Base-by-base conservation (phyloP, 2,329 filamentous ascomycete species). In the Diaporthe sp. region DNA sequence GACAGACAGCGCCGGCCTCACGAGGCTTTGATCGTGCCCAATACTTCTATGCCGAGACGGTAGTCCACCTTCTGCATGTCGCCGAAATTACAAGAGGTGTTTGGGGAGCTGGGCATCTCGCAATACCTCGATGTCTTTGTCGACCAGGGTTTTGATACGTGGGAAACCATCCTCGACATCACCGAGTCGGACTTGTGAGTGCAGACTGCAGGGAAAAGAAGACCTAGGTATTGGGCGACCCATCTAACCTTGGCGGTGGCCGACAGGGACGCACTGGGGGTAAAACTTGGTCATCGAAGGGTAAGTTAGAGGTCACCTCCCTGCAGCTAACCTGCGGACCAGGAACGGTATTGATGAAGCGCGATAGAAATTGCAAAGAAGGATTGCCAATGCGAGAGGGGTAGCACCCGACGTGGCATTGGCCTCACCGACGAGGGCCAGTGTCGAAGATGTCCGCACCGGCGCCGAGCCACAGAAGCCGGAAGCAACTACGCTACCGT, bases 121-220 rank as follows among this genome's bases (percentile, higher is more conserved):
- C 93, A 95, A 84, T 96, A 97, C 84, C 89, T 94, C 75, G 88
- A 92, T 77, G 84, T 87, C 72, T 94, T 97, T 78, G 81, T 94
- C 56, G 91, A 94, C 70, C 94, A 96, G 83, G 94, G 94, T 4
- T 97, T 97, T 82, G 94, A 97, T 82, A 91, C 92, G 15, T 96
- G 94, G 94, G 93, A 95, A 44, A 95, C 92, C 1, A 92, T 96
- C 72, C 86, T 95, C 68, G 94, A 96, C 80, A 95, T 97, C 71
- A 95, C 94, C 75, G 94, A 96, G 83, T 94, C 93, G 32, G 94
- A 97, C 80, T 87, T 97, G 93, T 95, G 83, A 81, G 92, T 84
- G 58, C 32, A 66, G 19, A 9, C 44, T 61, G 53, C 73, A n/a
- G 47, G 47, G 5, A 55, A 53, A n/a, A 7, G 51, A 4, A 22